A percentile compares a stretch with the other conserved stretches of the same genome.
phyloP scores from a whole-genome alignment of 805 yeast genomes.

The Sugiyamaella floridensis region DNA sequence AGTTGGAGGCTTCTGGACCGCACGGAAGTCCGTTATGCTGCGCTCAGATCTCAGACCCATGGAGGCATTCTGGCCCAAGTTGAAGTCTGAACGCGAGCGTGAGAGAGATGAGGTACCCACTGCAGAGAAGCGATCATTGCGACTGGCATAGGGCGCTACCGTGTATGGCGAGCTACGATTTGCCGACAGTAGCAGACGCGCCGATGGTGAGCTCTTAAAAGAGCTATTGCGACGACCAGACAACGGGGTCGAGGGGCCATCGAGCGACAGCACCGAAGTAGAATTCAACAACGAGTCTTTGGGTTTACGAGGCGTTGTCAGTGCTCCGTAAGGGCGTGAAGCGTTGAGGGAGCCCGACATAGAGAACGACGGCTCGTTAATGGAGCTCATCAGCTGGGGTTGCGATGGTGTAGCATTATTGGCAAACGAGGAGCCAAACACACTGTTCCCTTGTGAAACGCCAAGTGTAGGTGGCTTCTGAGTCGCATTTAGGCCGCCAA shows the following conservation, averaged over 20 bases:
- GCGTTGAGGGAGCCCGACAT: background rate
- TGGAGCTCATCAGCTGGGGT: background rate
- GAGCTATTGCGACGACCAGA: slow-evolving; percentile 1
- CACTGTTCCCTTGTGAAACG: background rate
- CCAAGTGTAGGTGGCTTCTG: background rate
- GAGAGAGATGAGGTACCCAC: background rate
- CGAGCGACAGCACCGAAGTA: background rate
- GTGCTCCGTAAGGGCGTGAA: background rate
- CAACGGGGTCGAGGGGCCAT: background rate
- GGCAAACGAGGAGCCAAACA: slow-evolving; percentile 13
- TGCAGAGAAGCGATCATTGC: background rate
- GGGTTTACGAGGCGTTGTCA: background rate
- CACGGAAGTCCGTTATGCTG: slow-evolving; percentile 4
- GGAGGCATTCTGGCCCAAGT: slow-evolving; percentile 1
- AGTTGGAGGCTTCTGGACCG: background rate
- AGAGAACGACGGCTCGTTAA: background rate
- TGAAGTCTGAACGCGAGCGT: slow-evolving; percentile 6
- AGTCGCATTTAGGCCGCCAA: background rate
- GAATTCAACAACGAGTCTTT: background rate
- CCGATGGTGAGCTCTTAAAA: slow-evolving; percentile 14
- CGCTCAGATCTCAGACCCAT: slow-evolving; percentile 1
- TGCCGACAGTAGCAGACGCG: slow-evolving; percentile 3
- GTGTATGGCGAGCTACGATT: slow-evolving; percentile 13
- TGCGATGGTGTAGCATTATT: background rate
- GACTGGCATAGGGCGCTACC: background rate